Conservation (phyloP, 345 rosid species). For the Turnera subulata region DNA sequence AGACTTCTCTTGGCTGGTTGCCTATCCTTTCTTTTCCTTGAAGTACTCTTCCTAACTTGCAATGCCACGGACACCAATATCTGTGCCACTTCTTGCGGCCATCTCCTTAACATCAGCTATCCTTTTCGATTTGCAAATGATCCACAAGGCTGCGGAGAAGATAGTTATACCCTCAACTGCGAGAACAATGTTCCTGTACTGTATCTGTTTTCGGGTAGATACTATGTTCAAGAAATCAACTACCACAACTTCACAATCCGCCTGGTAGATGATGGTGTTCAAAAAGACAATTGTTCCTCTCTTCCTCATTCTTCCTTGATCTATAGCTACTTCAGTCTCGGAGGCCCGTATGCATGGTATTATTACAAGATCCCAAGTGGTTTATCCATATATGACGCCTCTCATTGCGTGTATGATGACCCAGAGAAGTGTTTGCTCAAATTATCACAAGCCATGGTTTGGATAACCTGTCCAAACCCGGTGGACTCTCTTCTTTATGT, state of each 20-base stretch:
- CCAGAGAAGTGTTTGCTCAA: too few relatives aligned
- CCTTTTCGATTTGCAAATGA: constrained; percentile 26
- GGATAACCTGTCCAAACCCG: not conserved
- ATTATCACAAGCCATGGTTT: not conserved
- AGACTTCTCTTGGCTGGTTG: not conserved
- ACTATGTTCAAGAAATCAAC: constrained; percentile 13
- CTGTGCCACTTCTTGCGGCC: constrained; percentile 27
- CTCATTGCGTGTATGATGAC: too few relatives aligned
- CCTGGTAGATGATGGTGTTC: constrained; percentile 11
- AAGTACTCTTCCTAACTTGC: not conserved
- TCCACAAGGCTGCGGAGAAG: constrained; percentile 13
- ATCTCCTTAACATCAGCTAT: constrained; percentile 18
- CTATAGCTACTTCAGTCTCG: not conserved
- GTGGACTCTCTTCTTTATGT: constrained; percentile 9
- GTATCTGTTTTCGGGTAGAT: constrained; percentile 10
- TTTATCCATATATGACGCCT: too few relatives aligned
- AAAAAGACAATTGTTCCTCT: constrained; percentile 6
- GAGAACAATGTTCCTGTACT: constrained; percentile 21
- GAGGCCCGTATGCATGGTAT: constrained; percentile 1
- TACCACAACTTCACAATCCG: constrained; percentile 13
- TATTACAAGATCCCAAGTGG: not conserved
- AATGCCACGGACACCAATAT: too few relatives aligned
- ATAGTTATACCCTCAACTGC: constrained; percentile 12
- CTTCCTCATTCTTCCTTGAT: constrained; percentile 3
- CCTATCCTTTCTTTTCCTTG: not conserved